Base-by-base conservation (phyloP, 805 yeast genomes). In the Lipomyces orientalis region DNA sequence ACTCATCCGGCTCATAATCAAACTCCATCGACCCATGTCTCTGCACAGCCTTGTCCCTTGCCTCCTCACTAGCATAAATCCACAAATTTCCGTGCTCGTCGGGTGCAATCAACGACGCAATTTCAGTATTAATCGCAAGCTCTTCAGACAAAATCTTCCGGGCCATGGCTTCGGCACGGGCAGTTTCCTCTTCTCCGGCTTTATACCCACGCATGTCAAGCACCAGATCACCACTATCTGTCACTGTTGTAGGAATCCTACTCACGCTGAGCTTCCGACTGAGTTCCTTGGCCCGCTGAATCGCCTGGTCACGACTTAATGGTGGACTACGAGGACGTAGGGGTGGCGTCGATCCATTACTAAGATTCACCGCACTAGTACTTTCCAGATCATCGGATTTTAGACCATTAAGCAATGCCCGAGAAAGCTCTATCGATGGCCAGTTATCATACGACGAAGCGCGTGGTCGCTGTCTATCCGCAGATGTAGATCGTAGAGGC, bases 121-220 rank as follows among this genome's bases (percentile, higher is more conserved):
- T 64, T 37, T 76, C 78, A 12, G 73, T 64, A 51, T 76, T 77
- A 34, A 74, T 71, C 22, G 62, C 83, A 78, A 93, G 83, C 76
- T 94, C 98, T 71, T 91, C 95, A 43, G 86, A 81, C 61, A 94
- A 81, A 54, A 93, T 81, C 72, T 89, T 88, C 73, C 87, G 87
- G 67, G 95, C 86, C 49, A 90, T 80, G 61, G 88, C 88, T 76
- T 93, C 97, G 0, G 96, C 86, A 72, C 87, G 88, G 61, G 88
- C 88, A 54, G 90, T 86, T 76, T 89, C 91, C 72, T 88, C 87
- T 61, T 88, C 90, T 73, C 89, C 92, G 43, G 97, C 90, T 79
- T 93, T 94, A 79, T 95, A 95, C 19, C 99, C 99, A 73, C 93
- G 96, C 88, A 94, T 91, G 79, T 95, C 99, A 57, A 95, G 80